phyloP scores from a whole-genome alignment of 441 rosid genomes.

The Gossypium schwendimanii region DNA sequence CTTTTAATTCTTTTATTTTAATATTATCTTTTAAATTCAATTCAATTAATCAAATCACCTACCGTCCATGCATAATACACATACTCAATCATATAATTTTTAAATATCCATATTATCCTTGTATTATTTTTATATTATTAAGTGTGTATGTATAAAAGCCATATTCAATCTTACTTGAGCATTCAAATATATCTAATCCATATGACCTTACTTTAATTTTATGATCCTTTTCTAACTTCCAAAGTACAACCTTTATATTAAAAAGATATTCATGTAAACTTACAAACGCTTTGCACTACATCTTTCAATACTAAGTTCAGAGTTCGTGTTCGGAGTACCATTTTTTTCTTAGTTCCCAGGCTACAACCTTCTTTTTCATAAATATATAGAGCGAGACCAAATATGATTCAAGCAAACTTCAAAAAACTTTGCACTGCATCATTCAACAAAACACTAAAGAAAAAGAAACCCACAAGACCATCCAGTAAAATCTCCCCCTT shows the following conservation, averaged over 20 bases:
- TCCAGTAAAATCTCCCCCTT: background rate
- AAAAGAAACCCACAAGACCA: background rate
- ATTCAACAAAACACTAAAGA: background rate
- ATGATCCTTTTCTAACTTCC: too few relatives aligned
- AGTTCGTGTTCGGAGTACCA: background rate
- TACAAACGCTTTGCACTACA: background rate
- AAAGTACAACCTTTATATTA: background rate
- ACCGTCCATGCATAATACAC: too few relatives aligned
- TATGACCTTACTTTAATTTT: too few relatives aligned
- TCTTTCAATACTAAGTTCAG: background rate
- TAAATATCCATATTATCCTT: too few relatives aligned
- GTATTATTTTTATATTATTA: too few relatives aligned
- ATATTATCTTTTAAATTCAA: too few relatives aligned
- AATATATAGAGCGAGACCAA: background rate
- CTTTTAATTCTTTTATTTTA: too few relatives aligned
- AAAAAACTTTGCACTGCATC: background rate
- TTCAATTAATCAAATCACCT: too few relatives aligned
- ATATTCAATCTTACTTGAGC: too few relatives aligned
- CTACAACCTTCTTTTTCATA: background rate
- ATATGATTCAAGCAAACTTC: conserved; percentile 1
- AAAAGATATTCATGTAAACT: background rate
- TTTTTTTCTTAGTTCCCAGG: background rate
- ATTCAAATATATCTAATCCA: too few relatives aligned
- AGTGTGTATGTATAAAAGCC: too few relatives aligned
- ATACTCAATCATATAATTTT: too few relatives aligned